A percentile compares a stretch with the other conserved stretches of the same genome.
These are phyloP conservation scores for Bruguiera parviflora DNA, from an alignment of 345 rosid genomes.

Conservation along the genomic window DNA sequence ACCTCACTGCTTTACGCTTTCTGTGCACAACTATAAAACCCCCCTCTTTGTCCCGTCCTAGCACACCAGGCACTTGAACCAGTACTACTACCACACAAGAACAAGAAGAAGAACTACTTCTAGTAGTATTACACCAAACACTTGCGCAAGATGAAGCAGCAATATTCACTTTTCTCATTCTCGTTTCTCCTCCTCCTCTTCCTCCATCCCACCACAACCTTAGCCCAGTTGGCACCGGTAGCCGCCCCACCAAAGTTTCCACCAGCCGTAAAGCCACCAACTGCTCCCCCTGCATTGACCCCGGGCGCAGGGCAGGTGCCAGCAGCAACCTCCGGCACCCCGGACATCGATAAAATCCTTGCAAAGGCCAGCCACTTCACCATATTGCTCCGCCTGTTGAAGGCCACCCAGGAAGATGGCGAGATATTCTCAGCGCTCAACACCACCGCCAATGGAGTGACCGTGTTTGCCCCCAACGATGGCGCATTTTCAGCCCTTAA, in stretches of 20 bases:
- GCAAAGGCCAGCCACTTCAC: conserved; percentile 21
- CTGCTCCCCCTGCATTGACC: background rate
- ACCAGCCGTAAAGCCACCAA: background rate
- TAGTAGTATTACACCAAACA: background rate
- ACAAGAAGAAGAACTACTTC: background rate
- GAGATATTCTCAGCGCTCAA: conserved; percentile 18
- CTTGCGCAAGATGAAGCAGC: conserved; percentile 3
- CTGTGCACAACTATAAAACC: background rate
- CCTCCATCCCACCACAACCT: background rate
- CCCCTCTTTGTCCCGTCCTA: background rate
- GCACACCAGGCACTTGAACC: background rate
- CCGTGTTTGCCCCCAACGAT: conserved; percentile 28
- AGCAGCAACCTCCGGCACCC: background rate
- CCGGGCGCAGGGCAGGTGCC: background rate
- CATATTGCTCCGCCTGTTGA: conserved; percentile 21
- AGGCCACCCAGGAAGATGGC: conserved; percentile 17
- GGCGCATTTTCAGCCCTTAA: conserved; percentile 20
- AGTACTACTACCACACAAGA: background rate
- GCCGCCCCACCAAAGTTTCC: background rate
- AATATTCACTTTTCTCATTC: background rate
- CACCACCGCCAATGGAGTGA: conserved; percentile 26
- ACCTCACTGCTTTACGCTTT: background rate
- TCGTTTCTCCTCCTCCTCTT: conserved; percentile 4
- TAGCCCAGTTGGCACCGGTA: conserved; percentile 2
- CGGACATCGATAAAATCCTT: background rate